Base-by-base conservation (phyloP, 352 stramenopile species). In the Chrysophaeum taylorii region DNA sequence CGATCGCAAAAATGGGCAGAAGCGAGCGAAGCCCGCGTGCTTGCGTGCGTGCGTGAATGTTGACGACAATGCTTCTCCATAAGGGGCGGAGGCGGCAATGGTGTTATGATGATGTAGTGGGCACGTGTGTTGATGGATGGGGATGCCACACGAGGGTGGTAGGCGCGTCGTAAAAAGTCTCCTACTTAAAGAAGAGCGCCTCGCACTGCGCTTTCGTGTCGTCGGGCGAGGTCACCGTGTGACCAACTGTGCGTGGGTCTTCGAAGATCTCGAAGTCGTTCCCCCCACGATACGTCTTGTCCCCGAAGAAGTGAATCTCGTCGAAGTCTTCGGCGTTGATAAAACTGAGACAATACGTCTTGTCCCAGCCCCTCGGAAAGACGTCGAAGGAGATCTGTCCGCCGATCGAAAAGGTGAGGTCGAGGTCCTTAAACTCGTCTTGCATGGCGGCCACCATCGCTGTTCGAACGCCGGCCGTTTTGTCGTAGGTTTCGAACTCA, bases 251-350 rank as follows among this genome's bases (percentile, higher is more conserved):
- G 71, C 92, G 86, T 63, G 96, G 87, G 73, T 93, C 87, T 68
- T 81, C 86, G 84, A 96, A 98, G 80, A 99, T 98, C 80, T 98
- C 95, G 81, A 93, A 97, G 83, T 99, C 95, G 79, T 99, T 99
- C 68, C 95, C 95, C 64, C 94, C 95, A 81, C 94, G 80, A 82
- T 97, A 93, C 23, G 94, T 98, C 83, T 99, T 99, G 87, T 99
- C 95, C 62, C 95, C 95, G 78, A 98, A 99, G 77, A 99, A 99
- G 82, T 98, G 94, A 78, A 99, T 94, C 78, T 98, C 92, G 76
- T 99, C 94, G 83, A 96, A 99, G 79, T 97, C 92, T 64, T 83
- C 89, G 16, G 87, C 81, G 66, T 81, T 68, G 39, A 90, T 64
- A 82, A 93, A 98, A 64, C 89, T 86, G 60, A 99, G 86, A 80